These are phyloP conservation scores for Penicillium sp. DNA, from an alignment of 2,329 filamentous ascomycete species.

Conservation along the genomic window DNA sequence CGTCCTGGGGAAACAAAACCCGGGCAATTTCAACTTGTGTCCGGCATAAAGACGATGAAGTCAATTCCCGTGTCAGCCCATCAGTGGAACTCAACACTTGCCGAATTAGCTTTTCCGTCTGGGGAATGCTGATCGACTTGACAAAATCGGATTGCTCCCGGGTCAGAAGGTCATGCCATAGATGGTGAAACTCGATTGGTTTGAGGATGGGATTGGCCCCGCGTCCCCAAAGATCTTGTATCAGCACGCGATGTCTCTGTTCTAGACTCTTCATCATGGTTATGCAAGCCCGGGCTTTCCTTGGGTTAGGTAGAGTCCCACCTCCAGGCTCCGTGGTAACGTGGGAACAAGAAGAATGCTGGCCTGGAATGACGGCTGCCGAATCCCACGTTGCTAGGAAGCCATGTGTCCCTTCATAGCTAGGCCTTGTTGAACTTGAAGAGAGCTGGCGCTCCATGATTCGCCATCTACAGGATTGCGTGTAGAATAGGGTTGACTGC, in stretches of 20 bases:
- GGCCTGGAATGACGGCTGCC: background rate
- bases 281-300: background rate
- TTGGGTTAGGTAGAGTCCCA: background rate
- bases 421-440: background rate
- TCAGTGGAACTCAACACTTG: slow-evolving; percentile 9
- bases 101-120: slow-evolving; percentile 13
- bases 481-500: too few relatives aligned
- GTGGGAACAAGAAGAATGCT: background rate
- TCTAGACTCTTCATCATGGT: background rate
- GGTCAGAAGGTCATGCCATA: slow-evolving; percentile 33
- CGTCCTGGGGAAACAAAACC: slow-evolving; percentile 58
- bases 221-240: slow-evolving; percentile 48
- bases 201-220: slow-evolving; percentile 48
- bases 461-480: background rate
- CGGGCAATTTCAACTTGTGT: slow-evolving; percentile 26
- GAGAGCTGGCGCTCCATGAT: background rate
- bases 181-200: slow-evolving; percentile 42
- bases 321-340: background rate
- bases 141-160: slow-evolving; percentile 26
- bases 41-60: background rate
- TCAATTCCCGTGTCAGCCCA: background rate
- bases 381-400: background rate
- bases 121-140: slow-evolving; percentile 10
- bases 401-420: background rate
- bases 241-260: background rate